Evolutionary conservation across 73 alveolate genomes (phyloP), one percentile per base, ranked within the genome.

Genomic region (Paramecium bursaria): DNA sequence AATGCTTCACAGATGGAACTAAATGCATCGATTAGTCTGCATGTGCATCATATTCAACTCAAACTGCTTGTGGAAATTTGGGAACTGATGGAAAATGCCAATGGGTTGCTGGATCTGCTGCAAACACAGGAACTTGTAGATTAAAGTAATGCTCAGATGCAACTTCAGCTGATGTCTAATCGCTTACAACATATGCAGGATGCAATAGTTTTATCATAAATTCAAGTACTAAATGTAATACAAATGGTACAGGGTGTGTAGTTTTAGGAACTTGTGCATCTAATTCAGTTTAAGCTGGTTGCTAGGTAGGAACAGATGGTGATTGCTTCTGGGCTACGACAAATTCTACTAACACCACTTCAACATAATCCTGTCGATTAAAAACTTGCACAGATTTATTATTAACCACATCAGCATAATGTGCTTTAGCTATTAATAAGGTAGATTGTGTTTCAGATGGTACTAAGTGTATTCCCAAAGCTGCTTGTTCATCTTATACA

Each of bases 21-120:
- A 42, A 42, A 35, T 67, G 82, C 21, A 11, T 67, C 11, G 82
- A 67, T 27, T 7, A 35, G 21, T 53, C 60, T 17, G 44, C 30
- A 21, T 67, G 82, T n/a, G 2, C 54, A 39, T 67, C 82, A 35
- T 67, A 67, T 19, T 23, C 44, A 22, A 67, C 82, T 0, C 2
- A 35, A 11, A 2, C 44, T 15, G 27, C 82, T 19, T 67, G 82
- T 67, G 30, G n/a, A 25, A 42, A 67, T 67, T 21, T 26, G 1
- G 82, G 82, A 30, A 67, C 82, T 15, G 82, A 67, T 67, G 82
- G 82, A 39, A 0, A 0, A 0, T 67, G 82, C 50, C 17, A 39
- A 2, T 67, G 55, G 53, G 27, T 42, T 67, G 55, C n/a, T 15
- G 49, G 49, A 57, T 57, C 7, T 15, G 17, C 31, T 0, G 3